Evolutionary conservation across 495 filamentous ascomycete species (phyloP).

Genomic region (Massariosphaeria phaeospora): DNA sequence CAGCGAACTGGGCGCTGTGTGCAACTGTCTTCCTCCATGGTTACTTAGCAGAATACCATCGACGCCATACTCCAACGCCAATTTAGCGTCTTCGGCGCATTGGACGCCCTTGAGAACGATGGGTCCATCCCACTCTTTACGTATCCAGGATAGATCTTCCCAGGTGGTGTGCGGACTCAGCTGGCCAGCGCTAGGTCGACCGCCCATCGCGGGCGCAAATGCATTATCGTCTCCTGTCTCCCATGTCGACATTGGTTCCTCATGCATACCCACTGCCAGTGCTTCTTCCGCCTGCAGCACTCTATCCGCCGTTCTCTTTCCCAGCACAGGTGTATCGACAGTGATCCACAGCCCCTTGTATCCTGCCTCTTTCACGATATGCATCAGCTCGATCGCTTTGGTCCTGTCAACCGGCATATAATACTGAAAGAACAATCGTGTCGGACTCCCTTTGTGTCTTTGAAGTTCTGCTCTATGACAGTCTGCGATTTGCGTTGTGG

Average conservation of each 20-base stretch:
- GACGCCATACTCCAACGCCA: conserved; percentile 17
- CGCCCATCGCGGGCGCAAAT: conserved; percentile 17
- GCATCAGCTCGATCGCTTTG: conserved; percentile 18
- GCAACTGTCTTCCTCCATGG: conserved; percentile 22
- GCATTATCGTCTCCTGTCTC: conserved; percentile 15
- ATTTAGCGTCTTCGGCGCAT: conserved; percentile 20
- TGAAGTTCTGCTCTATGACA: conserved; percentile 6
- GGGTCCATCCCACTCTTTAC: conserved; percentile 22
- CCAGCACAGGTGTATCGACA: conserved; percentile 38
- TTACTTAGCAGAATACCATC: conserved; percentile 25
- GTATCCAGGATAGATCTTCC: conserved; percentile 22
- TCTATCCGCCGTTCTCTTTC: conserved; percentile 40
- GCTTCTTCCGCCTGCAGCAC: conserved; percentile 32
- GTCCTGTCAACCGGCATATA: conserved; percentile 26
- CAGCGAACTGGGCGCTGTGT: conserved; percentile 20
- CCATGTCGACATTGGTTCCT: conserved; percentile 12
- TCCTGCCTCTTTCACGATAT: conserved; percentile 15
- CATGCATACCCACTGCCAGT: conserved; percentile 21
- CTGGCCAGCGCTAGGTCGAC: neutral
- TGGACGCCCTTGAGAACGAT: conserved; percentile 23
- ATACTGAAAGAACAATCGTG: conserved; percentile 25
- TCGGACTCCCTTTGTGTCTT: conserved; percentile 7
- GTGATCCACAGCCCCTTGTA: conserved; percentile 40
- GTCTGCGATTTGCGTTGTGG: conserved; percentile 11
- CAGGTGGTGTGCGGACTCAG: conserved; percentile 19